These are phyloP conservation scores for Meredithiella fracta DNA, from an alignment of 2,329 filamentous ascomycete species.

Conservation along the genomic window DNA sequence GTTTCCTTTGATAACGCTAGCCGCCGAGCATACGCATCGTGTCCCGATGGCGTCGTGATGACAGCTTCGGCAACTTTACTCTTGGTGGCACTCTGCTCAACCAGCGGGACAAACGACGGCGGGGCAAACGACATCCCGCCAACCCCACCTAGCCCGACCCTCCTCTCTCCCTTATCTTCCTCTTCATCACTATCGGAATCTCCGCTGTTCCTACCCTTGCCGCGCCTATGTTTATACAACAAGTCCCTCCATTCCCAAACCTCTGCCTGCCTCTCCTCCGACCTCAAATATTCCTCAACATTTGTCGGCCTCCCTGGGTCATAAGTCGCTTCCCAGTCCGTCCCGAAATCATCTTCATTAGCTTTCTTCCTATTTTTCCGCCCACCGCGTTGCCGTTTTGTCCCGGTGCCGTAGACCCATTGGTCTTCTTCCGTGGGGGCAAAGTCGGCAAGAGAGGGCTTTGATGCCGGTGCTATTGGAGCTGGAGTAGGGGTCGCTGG, in stretches of 20 bases:
- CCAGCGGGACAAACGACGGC: constrained; percentile 30
- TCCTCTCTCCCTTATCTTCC: constrained; percentile 27
- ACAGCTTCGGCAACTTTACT: background rate
- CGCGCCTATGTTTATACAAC: constrained; percentile 55
- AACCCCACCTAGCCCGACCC: constrained; percentile 38
- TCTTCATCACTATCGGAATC: constrained; percentile 24
- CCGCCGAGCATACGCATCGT: constrained; percentile 52
- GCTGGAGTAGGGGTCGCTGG: constrained; percentile 24
- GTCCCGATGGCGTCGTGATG: constrained; percentile 38
- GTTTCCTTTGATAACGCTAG: constrained; percentile 36
- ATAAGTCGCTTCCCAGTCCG: constrained; percentile 87
- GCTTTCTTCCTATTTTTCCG: constrained; percentile 59
- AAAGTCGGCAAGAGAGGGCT: constrained; percentile 68
- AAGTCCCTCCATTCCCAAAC: constrained; percentile 72
- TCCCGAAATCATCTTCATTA: constrained; percentile 42
- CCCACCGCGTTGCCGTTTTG: constrained; percentile 60
- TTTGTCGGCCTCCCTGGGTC: constrained; percentile 70
- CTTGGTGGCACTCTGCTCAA: no score
- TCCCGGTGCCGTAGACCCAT: constrained; percentile 46
- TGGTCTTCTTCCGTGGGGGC: constrained; percentile 63
- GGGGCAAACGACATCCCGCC: constrained; percentile 40
- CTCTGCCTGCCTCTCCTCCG: constrained; percentile 68
- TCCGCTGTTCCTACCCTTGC: constrained; percentile 29
- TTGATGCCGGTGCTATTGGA: constrained; percentile 27
- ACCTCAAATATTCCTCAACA: constrained; percentile 68